Evolutionary conservation across 768 basidiomycete species (phyloP), one percentile per base, ranked within the genome.

Genomic region (Panaeolus papilionaceus): DNA sequence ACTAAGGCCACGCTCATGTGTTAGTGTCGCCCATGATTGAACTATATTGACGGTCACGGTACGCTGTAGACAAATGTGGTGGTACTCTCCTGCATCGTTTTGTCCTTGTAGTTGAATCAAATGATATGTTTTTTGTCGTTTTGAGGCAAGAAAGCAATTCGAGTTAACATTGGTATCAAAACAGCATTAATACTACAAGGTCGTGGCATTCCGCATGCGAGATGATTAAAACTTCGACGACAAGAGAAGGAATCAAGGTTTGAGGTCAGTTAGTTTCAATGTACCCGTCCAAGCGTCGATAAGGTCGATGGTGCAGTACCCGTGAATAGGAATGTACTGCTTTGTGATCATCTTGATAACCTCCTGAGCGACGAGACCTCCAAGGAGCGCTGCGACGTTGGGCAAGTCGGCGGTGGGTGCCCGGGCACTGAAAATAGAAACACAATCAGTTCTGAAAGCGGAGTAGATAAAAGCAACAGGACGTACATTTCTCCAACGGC

Each of bases 301-400:
- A 69, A 98, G 84, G 79, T 99, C 96, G 61, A 97, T 82, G 26
- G 94, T 84, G 72, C 92, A 93, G 70, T 91, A 91, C 14, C 94
- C 93, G 68, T 91, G 88, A 69, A 97, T 86, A 8, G 98, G 96
- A 14, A 96, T 86, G 75, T 99, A 99, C 78, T 99, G 98, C 73
- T 89, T 90, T 66, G 97, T 99, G 73, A 97, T 91, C 80, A 99
- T 85, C 85, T 99, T 99, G 84, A 99, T 99, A 6, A 90, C 89
- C 76, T 99, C 98, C 72, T 99, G 98, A 28, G 96, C 95, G 20
- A 98, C 91, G 40, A 99, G 78, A 2, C 98, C 98, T 1, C 98
- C 98, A 0, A 98, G 82, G 74, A 99, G 89, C 1, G 96, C 96
- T 0, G 97, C 94, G 1, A 91, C 96, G 71, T 96, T 99, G 6